phyloP scores from a whole-genome alignment of 441 rosid species.

The Bocquillonia castaneifolia region DNA sequence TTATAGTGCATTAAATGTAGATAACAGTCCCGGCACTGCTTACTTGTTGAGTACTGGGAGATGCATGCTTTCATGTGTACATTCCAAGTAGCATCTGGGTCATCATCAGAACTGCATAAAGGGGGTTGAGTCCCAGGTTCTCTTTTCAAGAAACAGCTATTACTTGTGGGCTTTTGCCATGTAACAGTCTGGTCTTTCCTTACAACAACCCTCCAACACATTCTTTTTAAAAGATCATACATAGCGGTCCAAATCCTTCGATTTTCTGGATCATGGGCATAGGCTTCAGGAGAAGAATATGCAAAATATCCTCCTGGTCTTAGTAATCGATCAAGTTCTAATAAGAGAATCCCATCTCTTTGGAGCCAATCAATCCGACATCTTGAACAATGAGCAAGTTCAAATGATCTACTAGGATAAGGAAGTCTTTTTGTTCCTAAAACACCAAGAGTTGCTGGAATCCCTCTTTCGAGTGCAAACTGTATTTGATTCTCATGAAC shows the following conservation, averaged over 20 bases:
- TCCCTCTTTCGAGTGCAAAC: conserved; percentile 89
- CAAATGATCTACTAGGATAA: conserved; percentile 92
- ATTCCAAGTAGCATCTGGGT: conserved; percentile 85
- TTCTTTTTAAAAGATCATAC: conserved; percentile 72
- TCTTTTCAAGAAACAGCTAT: conserved; percentile 79
- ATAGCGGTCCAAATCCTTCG: conserved; percentile 72
- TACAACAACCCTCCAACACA: conserved; percentile 84
- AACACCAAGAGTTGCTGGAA: conserved; percentile 93
- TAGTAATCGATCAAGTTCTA: conserved; percentile 86
- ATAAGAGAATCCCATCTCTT: conserved; percentile 81
- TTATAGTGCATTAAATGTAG: not conserved
- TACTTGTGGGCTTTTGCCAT: conserved; percentile 80
- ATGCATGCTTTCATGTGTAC: conserved; percentile 90
- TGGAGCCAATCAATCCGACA: conserved; percentile 98
- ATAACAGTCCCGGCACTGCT: conserved; percentile 21
- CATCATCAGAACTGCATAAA: conserved; percentile 65
- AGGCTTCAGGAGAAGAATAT: conserved; percentile 95
- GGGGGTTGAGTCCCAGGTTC: conserved; percentile 58
- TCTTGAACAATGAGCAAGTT: conserved; percentile 90
- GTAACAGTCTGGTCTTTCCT: conserved; percentile 84
- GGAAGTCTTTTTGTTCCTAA: conserved; percentile 93
- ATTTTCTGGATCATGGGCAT: conserved; percentile 80
- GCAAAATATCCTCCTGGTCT: conserved; percentile 96
- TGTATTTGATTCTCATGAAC: conserved; percentile 97
- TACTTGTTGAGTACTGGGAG: conserved; percentile 68